These are phyloP conservation scores for Rhodotorula mucilaginosa DNA, from an alignment of 1,284 basidiomycete species.

Conservation along the genomic window DNA sequence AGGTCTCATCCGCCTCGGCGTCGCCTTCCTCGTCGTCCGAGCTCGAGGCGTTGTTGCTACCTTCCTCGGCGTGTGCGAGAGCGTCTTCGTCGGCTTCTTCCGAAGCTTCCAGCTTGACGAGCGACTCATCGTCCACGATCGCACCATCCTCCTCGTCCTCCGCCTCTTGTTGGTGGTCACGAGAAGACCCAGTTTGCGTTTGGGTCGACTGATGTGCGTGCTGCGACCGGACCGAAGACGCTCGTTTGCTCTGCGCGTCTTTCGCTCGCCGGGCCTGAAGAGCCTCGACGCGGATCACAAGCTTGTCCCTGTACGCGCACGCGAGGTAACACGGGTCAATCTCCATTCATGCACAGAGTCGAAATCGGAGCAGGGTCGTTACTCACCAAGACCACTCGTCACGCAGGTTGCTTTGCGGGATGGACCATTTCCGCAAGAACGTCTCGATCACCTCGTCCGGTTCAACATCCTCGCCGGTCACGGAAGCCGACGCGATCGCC, in stretches of 20 bases:
- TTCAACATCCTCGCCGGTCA: constrained; percentile 12
- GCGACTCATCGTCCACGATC: background rate
- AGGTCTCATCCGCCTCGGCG: constrained; percentile 30
- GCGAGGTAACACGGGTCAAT: background rate
- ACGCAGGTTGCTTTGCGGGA: constrained; percentile 3
- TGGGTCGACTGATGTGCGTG: background rate
- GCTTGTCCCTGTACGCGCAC: constrained; percentile 20
- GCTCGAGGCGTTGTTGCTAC: background rate
- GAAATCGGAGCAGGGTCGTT: background rate
- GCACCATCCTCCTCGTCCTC: background rate
- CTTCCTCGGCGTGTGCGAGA: background rate
- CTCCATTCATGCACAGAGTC: background rate
- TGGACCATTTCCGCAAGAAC: constrained; percentile 19
- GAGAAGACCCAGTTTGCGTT: too few relatives aligned
- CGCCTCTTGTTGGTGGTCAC: background rate
- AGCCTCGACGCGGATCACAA: constrained; percentile 38
- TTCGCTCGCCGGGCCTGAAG: constrained; percentile 37
- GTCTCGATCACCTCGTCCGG: constrained; percentile 20
- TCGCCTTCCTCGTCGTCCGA: constrained; percentile 5
- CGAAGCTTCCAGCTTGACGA: background rate
- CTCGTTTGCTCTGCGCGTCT: constrained; percentile 8
- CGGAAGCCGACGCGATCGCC: background rate
- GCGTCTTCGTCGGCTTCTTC: background rate
- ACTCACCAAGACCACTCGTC: constrained; percentile 36
- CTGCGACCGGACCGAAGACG: background rate